phyloP scores from a whole-genome alignment of 192 early-diverging fungal species.

The Podochytrium sp. region DNA sequence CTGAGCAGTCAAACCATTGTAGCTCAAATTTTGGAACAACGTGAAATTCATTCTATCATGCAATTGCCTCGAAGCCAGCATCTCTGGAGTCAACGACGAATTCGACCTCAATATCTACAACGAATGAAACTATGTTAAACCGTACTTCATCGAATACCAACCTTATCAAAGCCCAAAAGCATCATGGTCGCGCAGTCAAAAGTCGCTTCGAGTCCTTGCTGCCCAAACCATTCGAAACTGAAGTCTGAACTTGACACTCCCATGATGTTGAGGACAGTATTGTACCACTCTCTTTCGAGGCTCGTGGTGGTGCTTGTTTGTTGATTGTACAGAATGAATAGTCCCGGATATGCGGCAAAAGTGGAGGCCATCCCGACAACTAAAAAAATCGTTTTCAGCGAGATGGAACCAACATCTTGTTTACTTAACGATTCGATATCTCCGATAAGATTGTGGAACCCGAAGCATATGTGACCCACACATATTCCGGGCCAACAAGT shows the following conservation, averaged over 20 bases:
- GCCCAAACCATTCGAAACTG: background rate
- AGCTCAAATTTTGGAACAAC: slow-evolving; percentile 2
- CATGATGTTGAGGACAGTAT: background rate
- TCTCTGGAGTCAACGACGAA: background rate
- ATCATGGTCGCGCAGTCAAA: slow-evolving; percentile 7
- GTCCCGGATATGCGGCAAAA: background rate
- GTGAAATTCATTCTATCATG: slow-evolving; percentile 9
- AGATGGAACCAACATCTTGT: background rate
- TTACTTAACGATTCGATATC: background rate
- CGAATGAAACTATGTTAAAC: background rate
- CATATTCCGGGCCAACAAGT: background rate
- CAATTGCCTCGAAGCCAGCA: background rate
- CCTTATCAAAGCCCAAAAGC: slow-evolving; percentile 4
- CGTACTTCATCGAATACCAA: too few species aligned
- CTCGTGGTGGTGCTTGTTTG: background rate
- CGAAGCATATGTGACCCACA: background rate
- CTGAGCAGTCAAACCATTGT: background rate
- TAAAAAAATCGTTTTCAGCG: background rate
- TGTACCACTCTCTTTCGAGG: background rate
- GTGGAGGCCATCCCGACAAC: background rate
- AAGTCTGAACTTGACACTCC: background rate
- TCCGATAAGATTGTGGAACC: background rate
- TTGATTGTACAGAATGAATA: background rate
- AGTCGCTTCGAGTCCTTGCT: background rate
- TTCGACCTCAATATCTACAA: background rate